Evolutionary conservation across 164 flowering plant genomes (phyloP).

Genomic region (Tetracentron sinense): DNA sequence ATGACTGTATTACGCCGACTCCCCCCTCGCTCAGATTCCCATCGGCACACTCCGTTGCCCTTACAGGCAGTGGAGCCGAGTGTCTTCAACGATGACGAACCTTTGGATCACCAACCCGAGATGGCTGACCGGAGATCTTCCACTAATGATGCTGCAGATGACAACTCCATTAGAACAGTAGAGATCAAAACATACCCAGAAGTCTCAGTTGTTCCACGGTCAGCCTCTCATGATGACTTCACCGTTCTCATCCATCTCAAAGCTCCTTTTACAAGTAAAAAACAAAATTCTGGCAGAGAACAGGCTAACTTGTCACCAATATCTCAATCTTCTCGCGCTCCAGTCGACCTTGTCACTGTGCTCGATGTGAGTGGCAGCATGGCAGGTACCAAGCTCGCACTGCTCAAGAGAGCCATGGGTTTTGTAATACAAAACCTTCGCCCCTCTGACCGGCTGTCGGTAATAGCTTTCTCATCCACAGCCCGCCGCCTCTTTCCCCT

Average conservation of each 20-base stretch:
- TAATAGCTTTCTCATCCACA: constrained; percentile 33
- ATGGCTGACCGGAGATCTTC: too few species aligned
- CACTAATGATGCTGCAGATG: too few species aligned
- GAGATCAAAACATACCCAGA: constrained; percentile 20
- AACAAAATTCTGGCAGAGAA: too few species aligned
- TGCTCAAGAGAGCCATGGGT: constrained; percentile 36
- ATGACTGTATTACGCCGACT: too few species aligned
- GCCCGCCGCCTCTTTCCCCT: constrained; percentile 28
- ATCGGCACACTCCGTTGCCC: not conserved
- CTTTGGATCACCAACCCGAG: too few species aligned
- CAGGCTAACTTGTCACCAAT: too few species aligned
- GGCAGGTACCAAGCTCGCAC: constrained; percentile 33
- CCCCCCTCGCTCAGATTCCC: not conserved
- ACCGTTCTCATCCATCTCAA: constrained; percentile 23
- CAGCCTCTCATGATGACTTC: constrained; percentile 13
- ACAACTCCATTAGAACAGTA: constrained; percentile 9
- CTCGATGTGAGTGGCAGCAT: constrained; percentile 52
- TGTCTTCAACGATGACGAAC: constrained; percentile 30
- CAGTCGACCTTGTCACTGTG: constrained; percentile 42
- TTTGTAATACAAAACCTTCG: constrained; percentile 31
- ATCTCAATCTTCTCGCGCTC: too few species aligned
- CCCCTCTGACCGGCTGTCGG: constrained; percentile 34
- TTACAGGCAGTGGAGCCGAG: constrained; percentile 13
- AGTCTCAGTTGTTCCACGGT: constrained; percentile 18
- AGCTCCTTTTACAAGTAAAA: too few species aligned